Evolutionary conservation across 179 eudicot genomes (phyloP), one percentile per base, ranked within the genome.

Genomic region (Carnegiea gigantea): DNA sequence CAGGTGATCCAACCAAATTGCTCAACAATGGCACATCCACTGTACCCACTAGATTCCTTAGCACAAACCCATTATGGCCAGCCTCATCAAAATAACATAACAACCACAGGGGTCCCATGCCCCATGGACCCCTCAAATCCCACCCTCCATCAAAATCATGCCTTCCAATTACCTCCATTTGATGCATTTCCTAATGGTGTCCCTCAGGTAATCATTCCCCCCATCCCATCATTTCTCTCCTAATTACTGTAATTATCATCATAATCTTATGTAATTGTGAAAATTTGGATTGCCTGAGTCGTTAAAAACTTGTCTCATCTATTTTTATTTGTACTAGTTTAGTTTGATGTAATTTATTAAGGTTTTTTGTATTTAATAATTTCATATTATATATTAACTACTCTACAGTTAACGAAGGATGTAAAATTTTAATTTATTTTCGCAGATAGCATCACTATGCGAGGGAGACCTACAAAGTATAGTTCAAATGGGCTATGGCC

Each of bases 401-500:
- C 0, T 40, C 0, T 40, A 5, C 3, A 5, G 6, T 40, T 40
- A 40, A 40, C 9, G 7, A 40, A 5, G 2, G 44, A 7, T 0
- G 9, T 40, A 40, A 40, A 5, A 2, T 7, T 40, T 7, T 40
- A 26, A 65, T 48, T 48, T 72, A 68, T 23, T 71, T 78, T 13
- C n/a, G 36, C 91, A 93, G 98, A 78, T 88, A 65, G 83, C 88
- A 57, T 73, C 90, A 67, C 86, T 90, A 44, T 89, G 88, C 60
- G 95, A 91, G 74, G 95, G 89, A 75, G 98, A 92, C 20, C 84
- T 93, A 51, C 97, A 93, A 76, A 93, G 89, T 85, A 88, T 93
- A 78, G 93, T 95, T 49, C 89, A 91, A 48, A 95, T 90, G 95
- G 89, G 95, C 24, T 90, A 82, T 82, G 83, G 87, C 23, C 92